Conservation (phyloP, 345 rosid species). For the Ricinus communis region DNA sequence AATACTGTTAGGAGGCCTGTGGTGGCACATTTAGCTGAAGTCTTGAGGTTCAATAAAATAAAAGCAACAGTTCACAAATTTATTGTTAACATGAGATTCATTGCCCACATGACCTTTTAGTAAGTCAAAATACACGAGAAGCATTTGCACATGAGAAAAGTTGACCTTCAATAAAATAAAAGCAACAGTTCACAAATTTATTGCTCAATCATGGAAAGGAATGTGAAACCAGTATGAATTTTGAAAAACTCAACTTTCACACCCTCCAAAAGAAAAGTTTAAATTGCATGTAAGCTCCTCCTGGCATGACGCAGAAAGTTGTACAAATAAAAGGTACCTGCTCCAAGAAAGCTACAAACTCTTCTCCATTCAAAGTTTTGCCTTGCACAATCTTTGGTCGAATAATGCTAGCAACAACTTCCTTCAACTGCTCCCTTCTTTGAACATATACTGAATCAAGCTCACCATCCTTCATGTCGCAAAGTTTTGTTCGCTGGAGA, state of each 20-base stretch:
- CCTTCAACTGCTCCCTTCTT: slow-evolving; percentile 79
- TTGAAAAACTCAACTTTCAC: neutral
- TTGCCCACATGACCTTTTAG: neutral
- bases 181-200: neutral
- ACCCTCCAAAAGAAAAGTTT: neutral
- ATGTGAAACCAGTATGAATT: neutral
- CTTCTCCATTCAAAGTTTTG: slow-evolving; percentile 77
- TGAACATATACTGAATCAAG: slow-evolving; percentile 80
- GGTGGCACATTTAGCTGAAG: neutral
- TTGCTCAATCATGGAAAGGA: neutral
- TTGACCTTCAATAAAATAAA: neutral
- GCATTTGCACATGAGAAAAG: neutral
- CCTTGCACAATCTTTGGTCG: slow-evolving; percentile 97
- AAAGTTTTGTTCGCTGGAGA: slow-evolving; percentile 91
- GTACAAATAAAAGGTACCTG: slow-evolving; percentile 53
- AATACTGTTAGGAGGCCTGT: neutral
- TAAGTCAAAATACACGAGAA: slow-evolving; percentile 14
- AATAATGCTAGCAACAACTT: slow-evolving; percentile 68
- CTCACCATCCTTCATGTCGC: slow-evolving; percentile 90
- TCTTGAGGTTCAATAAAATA: neutral
- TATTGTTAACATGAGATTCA: neutral
- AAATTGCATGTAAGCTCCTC: neutral
- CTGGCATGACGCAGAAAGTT: neutral
- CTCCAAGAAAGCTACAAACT: slow-evolving; percentile 84
- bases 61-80: neutral